These are phyloP conservation scores for Nothophytophthora sp. DNA, from an alignment of 352 stramenopile species.

Conservation along the genomic window DNA sequence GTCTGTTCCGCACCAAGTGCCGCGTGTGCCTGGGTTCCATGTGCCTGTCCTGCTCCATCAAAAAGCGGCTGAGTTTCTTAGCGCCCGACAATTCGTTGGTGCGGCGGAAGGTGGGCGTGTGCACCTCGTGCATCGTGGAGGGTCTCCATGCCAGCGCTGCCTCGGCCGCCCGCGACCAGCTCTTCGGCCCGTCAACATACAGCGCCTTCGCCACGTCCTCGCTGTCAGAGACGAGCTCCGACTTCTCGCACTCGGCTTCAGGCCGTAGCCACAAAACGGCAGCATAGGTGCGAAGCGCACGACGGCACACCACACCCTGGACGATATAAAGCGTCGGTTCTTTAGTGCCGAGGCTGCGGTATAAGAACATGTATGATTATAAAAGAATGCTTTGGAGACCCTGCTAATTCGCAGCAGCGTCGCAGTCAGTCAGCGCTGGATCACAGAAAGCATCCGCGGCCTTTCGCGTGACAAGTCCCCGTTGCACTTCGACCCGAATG, in stretches of 20 bases:
- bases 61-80: constrained; percentile 36
- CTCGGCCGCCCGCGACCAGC: constrained; percentile 25
- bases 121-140: constrained; percentile 25
- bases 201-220: constrained; percentile 24
- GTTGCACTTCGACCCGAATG: too few species aligned
- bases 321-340: constrained; percentile 9
- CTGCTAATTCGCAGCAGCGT: too few species aligned
- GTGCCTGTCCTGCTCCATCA: constrained; percentile 44
- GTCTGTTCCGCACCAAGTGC: constrained; percentile 29
- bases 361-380: constrained; percentile 17
- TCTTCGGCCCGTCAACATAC: constrained; percentile 12
- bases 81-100: constrained; percentile 15
- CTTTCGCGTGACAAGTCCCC: too few species aligned
- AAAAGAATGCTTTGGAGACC: too few species aligned
- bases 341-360: constrained; percentile 22
- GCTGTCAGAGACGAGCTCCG: constrained; percentile 22
- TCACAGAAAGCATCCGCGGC: too few species aligned
- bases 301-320: background rate
- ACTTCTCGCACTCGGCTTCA: constrained; percentile 18
- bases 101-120: constrained; percentile 25
- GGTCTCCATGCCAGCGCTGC: constrained; percentile 20
- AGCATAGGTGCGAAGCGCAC: constrained; percentile 2
- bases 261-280: constrained; percentile 3
- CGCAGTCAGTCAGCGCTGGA: too few species aligned
- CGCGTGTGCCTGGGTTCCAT: constrained; percentile 37